phyloP scores from a whole-genome alignment of 1,284 basidiomycete genomes.

The Grifola frondosa region DNA sequence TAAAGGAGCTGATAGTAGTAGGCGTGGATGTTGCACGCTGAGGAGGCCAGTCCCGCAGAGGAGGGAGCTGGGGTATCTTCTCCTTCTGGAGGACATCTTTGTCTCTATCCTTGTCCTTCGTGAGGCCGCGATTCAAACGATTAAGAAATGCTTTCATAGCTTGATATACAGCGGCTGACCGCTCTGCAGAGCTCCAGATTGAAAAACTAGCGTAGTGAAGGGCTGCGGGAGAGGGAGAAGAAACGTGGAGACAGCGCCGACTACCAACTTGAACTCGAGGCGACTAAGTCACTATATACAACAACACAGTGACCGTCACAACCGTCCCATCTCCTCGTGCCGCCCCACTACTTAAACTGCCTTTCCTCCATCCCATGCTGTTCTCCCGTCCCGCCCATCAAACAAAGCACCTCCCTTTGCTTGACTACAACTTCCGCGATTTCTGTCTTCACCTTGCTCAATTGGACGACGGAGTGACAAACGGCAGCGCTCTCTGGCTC shows the following conservation, averaged over 20 bases:
- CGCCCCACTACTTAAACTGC: conserved; percentile 6
- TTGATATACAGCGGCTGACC: conserved; percentile 13
- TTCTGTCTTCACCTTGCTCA: conserved; percentile 51
- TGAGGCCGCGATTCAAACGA: conserved; percentile 66
- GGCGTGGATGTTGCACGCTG: conserved; percentile 42
- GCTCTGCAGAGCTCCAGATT: conserved; percentile 17
- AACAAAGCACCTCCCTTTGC: conserved; percentile 64
- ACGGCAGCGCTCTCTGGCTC: conserved; percentile 89
- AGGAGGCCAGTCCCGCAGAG: conserved; percentile 60
- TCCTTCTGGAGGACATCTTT: conserved; percentile 49
- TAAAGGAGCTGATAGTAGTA: conserved; percentile 51
- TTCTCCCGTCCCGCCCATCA: conserved; percentile 49
- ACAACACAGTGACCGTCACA: conserved; percentile 12
- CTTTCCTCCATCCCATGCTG: conserved; percentile 10
- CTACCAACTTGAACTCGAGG: too few relatives aligned
- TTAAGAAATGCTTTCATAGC: conserved; percentile 78
- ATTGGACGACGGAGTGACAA: conserved; percentile 59
- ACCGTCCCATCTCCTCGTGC: conserved; percentile 17
- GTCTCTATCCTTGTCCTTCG: conserved; percentile 55
- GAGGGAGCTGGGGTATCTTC: conserved; percentile 64
- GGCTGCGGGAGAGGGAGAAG: conserved; percentile 19
- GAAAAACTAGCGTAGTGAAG: conserved; percentile 9
- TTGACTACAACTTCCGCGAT: conserved; percentile 48
- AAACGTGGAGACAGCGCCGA: conserved; percentile 27
- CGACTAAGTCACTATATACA: too few relatives aligned